Percentiles rank a stretch among this genome's conserved stretches.
phyloP scores from a whole-genome alignment of 108 stramenopile genomes.

The Cyclotella kingstonii region DNA sequence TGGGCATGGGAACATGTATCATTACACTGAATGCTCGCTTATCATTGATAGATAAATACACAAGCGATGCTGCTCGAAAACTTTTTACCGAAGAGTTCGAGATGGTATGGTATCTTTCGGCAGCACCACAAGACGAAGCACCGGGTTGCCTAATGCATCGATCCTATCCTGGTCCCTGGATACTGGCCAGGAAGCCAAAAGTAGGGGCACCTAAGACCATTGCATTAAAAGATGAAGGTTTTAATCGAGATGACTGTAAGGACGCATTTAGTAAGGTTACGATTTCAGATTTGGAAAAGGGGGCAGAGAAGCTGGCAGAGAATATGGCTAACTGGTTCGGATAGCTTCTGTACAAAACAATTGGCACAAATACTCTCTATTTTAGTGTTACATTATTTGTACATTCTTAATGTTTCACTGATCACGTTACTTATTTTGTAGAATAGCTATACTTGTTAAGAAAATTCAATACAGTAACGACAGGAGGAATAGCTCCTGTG shows the following conservation, averaged over 20 bases:
- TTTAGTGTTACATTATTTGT: no score
- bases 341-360: conserved; percentile 8
- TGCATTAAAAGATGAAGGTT: conserved; percentile 36
- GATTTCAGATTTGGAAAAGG: conserved; percentile 69
- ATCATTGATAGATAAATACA: conserved; percentile 54
- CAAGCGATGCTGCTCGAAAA: conserved; percentile 46
- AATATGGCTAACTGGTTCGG: conserved; percentile 79
- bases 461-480: no score
- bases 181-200: conserved; percentile 77
- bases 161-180: conserved; percentile 66
- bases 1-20: conserved; percentile 76
- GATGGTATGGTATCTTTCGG: conserved; percentile 64
- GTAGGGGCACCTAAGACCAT: conserved; percentile 74
- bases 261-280: conserved; percentile 55
- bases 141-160: conserved; percentile 72
- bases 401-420: no score
- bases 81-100: conserved; percentile 70
- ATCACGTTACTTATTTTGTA: no score
- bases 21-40: conserved; percentile 78
- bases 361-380: no score
- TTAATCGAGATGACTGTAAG: conserved; percentile 54
- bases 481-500: no score
- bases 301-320: conserved; percentile 61
- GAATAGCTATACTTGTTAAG: no score
- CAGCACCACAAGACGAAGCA: conserved; percentile 72